phyloP scores from a whole-genome alignment of 2,329 filamentous ascomycete genomes.

The Penicillium sp. region DNA sequence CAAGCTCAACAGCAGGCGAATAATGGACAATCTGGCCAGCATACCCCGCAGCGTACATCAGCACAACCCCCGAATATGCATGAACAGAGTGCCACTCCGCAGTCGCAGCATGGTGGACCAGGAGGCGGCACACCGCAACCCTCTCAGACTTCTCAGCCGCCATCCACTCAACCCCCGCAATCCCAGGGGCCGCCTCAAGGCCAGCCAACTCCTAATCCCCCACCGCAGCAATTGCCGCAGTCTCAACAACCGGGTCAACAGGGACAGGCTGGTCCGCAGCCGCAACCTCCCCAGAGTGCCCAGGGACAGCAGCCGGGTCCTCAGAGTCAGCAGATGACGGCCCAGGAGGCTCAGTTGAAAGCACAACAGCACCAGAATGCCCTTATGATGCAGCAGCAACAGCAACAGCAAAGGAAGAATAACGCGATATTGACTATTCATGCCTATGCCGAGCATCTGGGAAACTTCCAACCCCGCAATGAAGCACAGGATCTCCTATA shows the following conservation, averaged over 20 bases:
- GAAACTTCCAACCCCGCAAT: slow-evolving; percentile 56
- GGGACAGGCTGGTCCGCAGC: slow-evolving; percentile 32
- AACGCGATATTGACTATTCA: slow-evolving; percentile 53
- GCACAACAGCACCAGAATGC: slow-evolving; percentile 40
- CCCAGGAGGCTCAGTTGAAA: slow-evolving; percentile 42
- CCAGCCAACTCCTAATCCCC: slow-evolving; percentile 37
- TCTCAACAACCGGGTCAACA: slow-evolving; percentile 33
- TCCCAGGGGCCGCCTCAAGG: slow-evolving; percentile 35
- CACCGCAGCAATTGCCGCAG: slow-evolving; percentile 38
- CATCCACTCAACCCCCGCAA: slow-evolving; percentile 35
- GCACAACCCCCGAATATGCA: slow-evolving; percentile 44
- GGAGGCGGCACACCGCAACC: slow-evolving; percentile 40
- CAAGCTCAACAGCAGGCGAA: slow-evolving; percentile 21
- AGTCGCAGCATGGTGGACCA: slow-evolving; percentile 43
- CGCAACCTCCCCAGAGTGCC: slow-evolving; percentile 30
- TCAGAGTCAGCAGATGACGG: slow-evolving; percentile 39
- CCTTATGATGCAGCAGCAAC: slow-evolving; percentile 40
- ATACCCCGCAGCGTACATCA: slow-evolving; percentile 41
- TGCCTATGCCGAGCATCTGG: slow-evolving; percentile 56
- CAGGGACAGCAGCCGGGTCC: slow-evolving; percentile 33
- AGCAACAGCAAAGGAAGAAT: slow-evolving; percentile 33
- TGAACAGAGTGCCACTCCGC: slow-evolving; percentile 43
- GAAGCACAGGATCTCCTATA: slow-evolving; percentile 67
- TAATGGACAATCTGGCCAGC: slow-evolving; percentile 23
- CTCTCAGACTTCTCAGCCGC: slow-evolving; percentile 28